Conservation (phyloP, 495 filamentous ascomycete genomes). For the Penicillium mononematosum region DNA sequence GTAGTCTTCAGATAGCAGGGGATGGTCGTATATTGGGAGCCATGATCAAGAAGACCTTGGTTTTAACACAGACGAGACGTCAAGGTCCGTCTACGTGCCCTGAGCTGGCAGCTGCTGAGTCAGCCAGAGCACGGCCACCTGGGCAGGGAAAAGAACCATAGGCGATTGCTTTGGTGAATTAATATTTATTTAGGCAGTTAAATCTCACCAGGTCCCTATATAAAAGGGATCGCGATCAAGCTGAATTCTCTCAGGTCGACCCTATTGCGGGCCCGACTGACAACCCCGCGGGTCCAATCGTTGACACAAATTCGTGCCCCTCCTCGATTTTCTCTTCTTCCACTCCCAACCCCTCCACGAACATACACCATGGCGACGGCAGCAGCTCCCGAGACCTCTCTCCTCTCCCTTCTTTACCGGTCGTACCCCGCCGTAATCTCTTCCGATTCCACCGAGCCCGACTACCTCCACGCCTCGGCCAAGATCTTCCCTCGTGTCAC, state of each 20-base stretch:
- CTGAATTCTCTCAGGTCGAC: conserved; percentile 29
- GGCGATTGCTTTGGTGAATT: conserved; percentile 4
- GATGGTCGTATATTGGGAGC: background rate
- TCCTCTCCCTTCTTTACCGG: conserved; percentile 53
- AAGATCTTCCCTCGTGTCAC: conserved; percentile 64
- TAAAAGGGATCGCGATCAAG: conserved; percentile 31
- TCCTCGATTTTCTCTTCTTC: conserved; percentile 38
- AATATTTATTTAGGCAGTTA: conserved; percentile 14
- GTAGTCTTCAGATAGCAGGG: background rate
- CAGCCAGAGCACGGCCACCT: conserved; percentile 14
- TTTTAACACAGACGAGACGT: background rate
- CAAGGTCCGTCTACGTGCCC: background rate
- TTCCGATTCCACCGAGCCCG: conserved; percentile 50
- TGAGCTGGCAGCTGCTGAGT: conserved; percentile 12
- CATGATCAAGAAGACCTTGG: background rate
- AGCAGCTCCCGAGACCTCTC: conserved; percentile 48
- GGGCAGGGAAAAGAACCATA: conserved; percentile 5
- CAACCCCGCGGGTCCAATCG: conserved; percentile 38
- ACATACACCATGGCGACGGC: conserved; percentile 51
- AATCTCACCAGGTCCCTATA: conserved; percentile 24
- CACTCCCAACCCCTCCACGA: conserved; percentile 29
- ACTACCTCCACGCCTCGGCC: conserved; percentile 48
- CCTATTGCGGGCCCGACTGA: conserved; percentile 37
- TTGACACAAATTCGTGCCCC: conserved; percentile 35
- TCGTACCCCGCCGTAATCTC: conserved; percentile 53